Conservation (phyloP, 805 yeast genomes). For the Alloascoidea africana region DNA sequence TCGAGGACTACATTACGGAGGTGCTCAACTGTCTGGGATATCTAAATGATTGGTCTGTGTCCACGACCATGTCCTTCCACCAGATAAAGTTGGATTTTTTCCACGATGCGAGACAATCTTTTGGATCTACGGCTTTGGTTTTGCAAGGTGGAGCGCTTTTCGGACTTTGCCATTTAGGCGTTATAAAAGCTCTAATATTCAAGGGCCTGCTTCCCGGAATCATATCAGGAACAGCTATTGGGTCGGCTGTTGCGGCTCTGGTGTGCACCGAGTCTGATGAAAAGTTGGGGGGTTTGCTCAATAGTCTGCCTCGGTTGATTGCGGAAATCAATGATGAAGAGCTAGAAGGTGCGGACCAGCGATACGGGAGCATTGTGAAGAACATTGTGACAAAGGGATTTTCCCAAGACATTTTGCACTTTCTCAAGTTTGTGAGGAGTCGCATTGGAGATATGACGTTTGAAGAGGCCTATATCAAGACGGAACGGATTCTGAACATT, state of each 20-base stretch:
- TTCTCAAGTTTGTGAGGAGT: conserved; percentile 62
- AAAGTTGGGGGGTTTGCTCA: conserved; percentile 35
- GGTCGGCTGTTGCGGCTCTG: conserved; percentile 82
- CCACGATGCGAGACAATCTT: conserved; percentile 73
- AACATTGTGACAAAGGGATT: conserved; percentile 68
- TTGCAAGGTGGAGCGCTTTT: conserved; percentile 92
- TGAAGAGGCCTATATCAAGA: conserved; percentile 77
- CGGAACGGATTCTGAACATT: conserved; percentile 70
- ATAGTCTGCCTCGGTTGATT: conserved; percentile 16
- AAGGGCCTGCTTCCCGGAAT: conserved; percentile 71
- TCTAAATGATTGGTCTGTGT: conserved; percentile 26
- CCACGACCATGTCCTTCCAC: conserved; percentile 3
- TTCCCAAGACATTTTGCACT: conserved; percentile 71
- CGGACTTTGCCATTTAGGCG: conserved; percentile 90
- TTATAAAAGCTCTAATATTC: conserved; percentile 66
- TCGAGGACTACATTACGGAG: conserved; percentile 75
- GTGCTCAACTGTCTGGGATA: conserved; percentile 54
- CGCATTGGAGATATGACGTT: conserved; percentile 77
- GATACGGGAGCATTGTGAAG: conserved; percentile 57
- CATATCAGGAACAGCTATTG: conserved; percentile 85
- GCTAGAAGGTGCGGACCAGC: conserved; percentile 38
- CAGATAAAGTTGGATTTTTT: conserved; percentile 61
- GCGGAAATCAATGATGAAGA: conserved; percentile 29
- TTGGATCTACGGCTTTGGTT: conserved; percentile 82
- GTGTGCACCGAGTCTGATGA: conserved; percentile 60